Evolutionary conservation across 805 yeast species (phyloP).

Genomic region (Starmerella floricola): DNA sequence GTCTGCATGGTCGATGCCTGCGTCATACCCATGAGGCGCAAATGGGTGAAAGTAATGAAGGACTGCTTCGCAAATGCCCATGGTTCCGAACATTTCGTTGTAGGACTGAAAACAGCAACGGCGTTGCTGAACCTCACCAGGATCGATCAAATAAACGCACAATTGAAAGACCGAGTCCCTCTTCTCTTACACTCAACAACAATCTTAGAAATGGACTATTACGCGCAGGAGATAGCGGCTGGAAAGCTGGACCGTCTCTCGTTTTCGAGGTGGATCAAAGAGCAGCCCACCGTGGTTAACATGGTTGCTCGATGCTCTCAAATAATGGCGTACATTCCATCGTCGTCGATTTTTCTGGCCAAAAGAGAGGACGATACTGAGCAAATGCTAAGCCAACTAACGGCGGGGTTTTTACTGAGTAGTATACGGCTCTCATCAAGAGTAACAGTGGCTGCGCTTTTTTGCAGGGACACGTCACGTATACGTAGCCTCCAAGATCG

Average conservation of each 20-base stretch:
- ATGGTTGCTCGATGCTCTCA: not conserved
- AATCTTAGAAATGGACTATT: constrained; percentile 79
- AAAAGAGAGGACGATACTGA: not conserved
- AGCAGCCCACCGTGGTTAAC: not conserved
- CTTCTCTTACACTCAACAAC: constrained; percentile 75
- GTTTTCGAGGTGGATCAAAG: constrained; percentile 1
- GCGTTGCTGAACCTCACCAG: constrained; percentile 88
- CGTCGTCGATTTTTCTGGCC: not conserved
- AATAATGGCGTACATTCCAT: not conserved
- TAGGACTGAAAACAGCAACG: constrained; percentile 65
- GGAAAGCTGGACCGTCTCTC: not conserved
- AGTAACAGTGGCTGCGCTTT: not conserved
- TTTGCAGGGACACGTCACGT: constrained; percentile 7
- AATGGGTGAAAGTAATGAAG: constrained; percentile 78
- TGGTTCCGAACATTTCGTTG: constrained; percentile 44
- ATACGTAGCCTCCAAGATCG: constrained; percentile 4
- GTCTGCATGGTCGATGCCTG: constrained; percentile 69
- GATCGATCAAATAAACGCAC: constrained; percentile 89
- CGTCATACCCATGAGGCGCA: constrained; percentile 92
- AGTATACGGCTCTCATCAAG: not conserved
- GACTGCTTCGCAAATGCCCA: constrained; percentile 38
- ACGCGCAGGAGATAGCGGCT: constrained; percentile 15
- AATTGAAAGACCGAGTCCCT: constrained; percentile 74
- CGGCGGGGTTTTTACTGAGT: constrained; percentile 6
- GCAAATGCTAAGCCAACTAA: not conserved